Conservation (phyloP, 257 asterid genomes). For the Nemophila menziesii region DNA sequence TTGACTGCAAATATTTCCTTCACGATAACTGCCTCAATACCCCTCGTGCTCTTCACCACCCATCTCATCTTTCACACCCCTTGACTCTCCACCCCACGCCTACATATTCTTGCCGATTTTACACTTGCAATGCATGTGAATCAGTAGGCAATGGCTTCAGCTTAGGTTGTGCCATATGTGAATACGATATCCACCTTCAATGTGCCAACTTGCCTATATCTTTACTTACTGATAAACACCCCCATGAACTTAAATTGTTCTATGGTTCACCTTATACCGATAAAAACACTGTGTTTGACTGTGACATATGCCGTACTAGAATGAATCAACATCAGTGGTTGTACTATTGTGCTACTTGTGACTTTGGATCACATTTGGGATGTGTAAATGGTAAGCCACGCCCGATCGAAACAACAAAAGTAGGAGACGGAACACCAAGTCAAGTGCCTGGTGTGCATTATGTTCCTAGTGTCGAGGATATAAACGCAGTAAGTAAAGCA, state of each 20-base stretch:
- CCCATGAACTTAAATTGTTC: conserved; percentile 5
- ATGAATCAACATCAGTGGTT: background rate
- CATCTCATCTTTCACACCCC: conserved; percentile 38
- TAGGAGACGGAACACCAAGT: background rate
- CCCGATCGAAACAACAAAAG: background rate
- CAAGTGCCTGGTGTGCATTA: background rate
- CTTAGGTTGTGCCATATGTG: conserved; percentile 25
- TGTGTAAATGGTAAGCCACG: conserved; percentile 2
- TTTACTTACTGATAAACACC: background rate
- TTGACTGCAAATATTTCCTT: conserved; percentile 35
- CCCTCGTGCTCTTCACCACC: conserved; percentile 42
- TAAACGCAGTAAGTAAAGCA: conserved; percentile 5
- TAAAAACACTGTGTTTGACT: background rate
- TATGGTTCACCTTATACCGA: conserved; percentile 6
- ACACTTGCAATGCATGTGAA: conserved; percentile 46
- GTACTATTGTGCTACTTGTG: conserved; percentile 14
- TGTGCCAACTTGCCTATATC: conserved; percentile 35
- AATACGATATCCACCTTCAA: conserved; percentile 35
- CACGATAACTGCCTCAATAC: conserved; percentile 38
- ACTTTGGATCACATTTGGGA: conserved; percentile 10
- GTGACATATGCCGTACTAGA: conserved; percentile 6
- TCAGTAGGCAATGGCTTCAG: conserved; percentile 32
- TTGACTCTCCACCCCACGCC: conserved; percentile 28
- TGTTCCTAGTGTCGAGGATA: background rate
- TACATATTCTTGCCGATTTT: conserved; percentile 29